These are phyloP conservation scores for Mucor lusitanicus DNA, from an alignment of 371 early-diverging fungal species.

Conservation along the genomic window DNA sequence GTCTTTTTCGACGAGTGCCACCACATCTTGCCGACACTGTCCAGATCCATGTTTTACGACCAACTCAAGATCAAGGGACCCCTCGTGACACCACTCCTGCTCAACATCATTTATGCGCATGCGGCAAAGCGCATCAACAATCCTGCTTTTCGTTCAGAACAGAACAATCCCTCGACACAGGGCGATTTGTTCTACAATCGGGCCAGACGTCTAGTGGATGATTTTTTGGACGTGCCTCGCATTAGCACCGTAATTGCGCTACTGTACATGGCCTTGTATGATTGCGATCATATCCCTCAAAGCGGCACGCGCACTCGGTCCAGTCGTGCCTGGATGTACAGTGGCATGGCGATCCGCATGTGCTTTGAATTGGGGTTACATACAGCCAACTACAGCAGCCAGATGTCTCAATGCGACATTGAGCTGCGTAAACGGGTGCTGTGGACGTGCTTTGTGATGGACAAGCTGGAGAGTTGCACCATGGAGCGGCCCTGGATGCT, in stretches of 20 bases:
- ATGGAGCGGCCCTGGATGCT: slow-evolving; percentile 50
- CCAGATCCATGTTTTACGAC: slow-evolving; percentile 45
- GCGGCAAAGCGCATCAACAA: slow-evolving; percentile 35
- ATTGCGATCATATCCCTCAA: slow-evolving; percentile 22
- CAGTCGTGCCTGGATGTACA: slow-evolving; percentile 48
- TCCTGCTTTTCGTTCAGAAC: slow-evolving; percentile 25
- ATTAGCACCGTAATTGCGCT: slow-evolving; percentile 50
- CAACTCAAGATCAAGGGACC: slow-evolving; percentile 47
- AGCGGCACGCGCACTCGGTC: slow-evolving; percentile 10
- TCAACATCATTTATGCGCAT: slow-evolving; percentile 51
- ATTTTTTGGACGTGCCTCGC: slow-evolving; percentile 50
- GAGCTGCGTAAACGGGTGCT: slow-evolving; percentile 52
- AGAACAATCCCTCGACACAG: slow-evolving; percentile 22
- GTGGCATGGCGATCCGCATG: slow-evolving; percentile 46
- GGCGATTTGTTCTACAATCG: slow-evolving; percentile 42
- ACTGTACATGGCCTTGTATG: slow-evolving; percentile 43
- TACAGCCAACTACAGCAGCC: slow-evolving; percentile 40
- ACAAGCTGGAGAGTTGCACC: slow-evolving; percentile 46
- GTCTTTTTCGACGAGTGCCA: slow-evolving; percentile 44
- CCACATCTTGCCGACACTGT: slow-evolving; percentile 31
- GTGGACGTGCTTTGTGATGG: slow-evolving; percentile 54
- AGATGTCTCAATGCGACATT: slow-evolving; percentile 49
- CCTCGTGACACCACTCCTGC: slow-evolving; percentile 41
- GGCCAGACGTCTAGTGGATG: slow-evolving; percentile 43
- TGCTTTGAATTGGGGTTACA: slow-evolving; percentile 46